Percentiles rank a stretch among this genome's conserved stretches.
phyloP scores from a whole-genome alignment of 2,329 filamentous ascomycete genomes.

The Podosphaera fusca region DNA sequence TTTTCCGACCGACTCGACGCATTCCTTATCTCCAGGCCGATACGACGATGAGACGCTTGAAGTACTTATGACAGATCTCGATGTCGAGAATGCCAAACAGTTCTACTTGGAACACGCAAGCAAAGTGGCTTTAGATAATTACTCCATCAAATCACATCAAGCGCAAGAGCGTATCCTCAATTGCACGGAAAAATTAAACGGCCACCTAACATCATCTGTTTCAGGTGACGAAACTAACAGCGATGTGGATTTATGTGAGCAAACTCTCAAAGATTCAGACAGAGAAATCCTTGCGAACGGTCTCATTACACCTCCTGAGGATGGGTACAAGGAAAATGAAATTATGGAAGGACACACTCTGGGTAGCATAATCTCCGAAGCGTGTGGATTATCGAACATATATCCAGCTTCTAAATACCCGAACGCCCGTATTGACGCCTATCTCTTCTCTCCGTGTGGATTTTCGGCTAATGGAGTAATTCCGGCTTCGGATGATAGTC shows the following conservation, averaged over 20 bases:
- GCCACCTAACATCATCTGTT: too few species aligned
- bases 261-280: not conserved
- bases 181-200: not conserved
- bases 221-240: not conserved
- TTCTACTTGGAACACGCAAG: conserved; percentile 64
- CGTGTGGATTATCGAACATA: conserved; percentile 69
- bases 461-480: conserved; percentile 95
- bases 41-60: conserved; percentile 54
- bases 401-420: conserved; percentile 76
- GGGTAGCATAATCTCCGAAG: conserved; percentile 76
- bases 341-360: conserved; percentile 87
- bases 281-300: too few species aligned
- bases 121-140: conserved; percentile 58
- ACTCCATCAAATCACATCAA: conserved; percentile 43
- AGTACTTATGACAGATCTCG: conserved; percentile 50
- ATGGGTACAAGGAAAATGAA: conserved; percentile 37
- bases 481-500: conserved; percentile 39
- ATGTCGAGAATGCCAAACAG: conserved; percentile 44
- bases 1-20: conserved; percentile 16
- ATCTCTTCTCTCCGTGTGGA: conserved; percentile 87
- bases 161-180: conserved; percentile 24
- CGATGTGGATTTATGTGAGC: not conserved
- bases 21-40: conserved; percentile 6
- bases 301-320: conserved; percentile 28
- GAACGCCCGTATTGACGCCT: conserved; percentile 82